Conservation (phyloP, 768 basidiomycete genomes). For the Cystobasidium tubakii region DNA sequence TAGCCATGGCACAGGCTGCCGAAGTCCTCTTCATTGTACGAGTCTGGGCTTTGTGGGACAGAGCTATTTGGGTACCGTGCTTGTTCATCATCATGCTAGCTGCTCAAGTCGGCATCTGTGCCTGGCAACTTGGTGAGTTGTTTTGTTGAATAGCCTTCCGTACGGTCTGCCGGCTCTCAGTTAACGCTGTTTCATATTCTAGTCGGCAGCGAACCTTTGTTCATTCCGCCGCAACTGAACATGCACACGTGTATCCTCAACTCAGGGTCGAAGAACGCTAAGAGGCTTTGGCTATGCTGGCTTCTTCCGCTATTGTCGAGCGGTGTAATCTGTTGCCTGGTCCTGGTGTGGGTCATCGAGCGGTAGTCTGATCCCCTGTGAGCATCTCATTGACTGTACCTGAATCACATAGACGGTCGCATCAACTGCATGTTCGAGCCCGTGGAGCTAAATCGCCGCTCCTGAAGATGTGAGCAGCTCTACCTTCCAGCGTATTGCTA, state of each 20-base stretch:
- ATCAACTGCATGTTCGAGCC: background rate
- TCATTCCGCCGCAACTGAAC: background rate
- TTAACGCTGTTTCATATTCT: too few species aligned
- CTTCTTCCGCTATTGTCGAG: background rate
- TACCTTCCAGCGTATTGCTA: background rate
- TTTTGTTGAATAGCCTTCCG: background rate
- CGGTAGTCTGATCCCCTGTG: too few species aligned
- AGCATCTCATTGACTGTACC: too few species aligned
- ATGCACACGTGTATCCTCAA: background rate
- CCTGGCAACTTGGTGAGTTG: background rate
- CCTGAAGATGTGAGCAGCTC: background rate
- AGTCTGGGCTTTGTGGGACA: background rate
- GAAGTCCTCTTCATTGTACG: background rate
- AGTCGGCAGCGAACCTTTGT: background rate
- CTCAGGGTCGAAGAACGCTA: background rate
- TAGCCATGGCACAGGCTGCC: background rate
- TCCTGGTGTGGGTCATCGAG: background rate
- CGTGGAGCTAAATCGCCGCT: background rate
- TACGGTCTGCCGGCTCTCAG: too few species aligned
- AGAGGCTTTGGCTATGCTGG: background rate
- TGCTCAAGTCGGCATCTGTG: background rate
- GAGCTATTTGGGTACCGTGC: slow-evolving; percentile 2
- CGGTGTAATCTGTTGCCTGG: background rate
- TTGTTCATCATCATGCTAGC: background rate
- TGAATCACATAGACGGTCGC: background rate